Conservation (phyloP, 1,284 basidiomycete genomes). For the Ustilago shanxiensis region DNA sequence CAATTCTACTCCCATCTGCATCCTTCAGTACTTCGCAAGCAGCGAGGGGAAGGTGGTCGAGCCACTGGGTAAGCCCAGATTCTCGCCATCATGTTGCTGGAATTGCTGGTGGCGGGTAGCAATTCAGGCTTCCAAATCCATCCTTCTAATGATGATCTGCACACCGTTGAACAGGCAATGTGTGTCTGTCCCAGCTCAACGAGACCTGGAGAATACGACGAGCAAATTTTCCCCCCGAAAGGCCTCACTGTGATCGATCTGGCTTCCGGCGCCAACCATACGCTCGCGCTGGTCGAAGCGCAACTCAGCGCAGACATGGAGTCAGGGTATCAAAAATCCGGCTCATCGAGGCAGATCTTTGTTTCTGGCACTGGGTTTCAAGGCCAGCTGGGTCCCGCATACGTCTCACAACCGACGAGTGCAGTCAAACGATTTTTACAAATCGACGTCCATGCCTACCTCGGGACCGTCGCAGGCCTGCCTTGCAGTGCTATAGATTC, state of each 20-base stretch:
- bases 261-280: constrained; percentile 50
- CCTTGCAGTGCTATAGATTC: no score
- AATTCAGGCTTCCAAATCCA: constrained; percentile 48
- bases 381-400: constrained; percentile 35
- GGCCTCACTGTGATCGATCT: constrained; percentile 15
- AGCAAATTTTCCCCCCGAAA: constrained; percentile 21
- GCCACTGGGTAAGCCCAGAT: not conserved
- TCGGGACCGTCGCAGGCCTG: not conserved
- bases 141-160: constrained; percentile 30
- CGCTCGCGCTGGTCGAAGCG: constrained; percentile 30
- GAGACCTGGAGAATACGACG: not conserved
- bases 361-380: constrained; percentile 24
- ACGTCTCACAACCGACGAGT: not conserved
- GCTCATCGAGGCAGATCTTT: constrained; percentile 23
- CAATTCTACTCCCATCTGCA: not conserved
- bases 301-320: no score
- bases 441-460: constrained; percentile 16
- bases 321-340: not conserved
- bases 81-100: constrained; percentile 14
- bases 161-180: constrained; percentile 21
- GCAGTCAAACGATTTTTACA: constrained; percentile 14
- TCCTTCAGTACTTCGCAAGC: not conserved
- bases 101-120: constrained; percentile 45
- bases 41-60: not conserved
- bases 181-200: constrained; percentile 1